Evolutionary conservation across 1,284 basidiomycete species (phyloP), one percentile per base, ranked within the genome.

Genomic region (Neonothopanus nambi): DNA sequence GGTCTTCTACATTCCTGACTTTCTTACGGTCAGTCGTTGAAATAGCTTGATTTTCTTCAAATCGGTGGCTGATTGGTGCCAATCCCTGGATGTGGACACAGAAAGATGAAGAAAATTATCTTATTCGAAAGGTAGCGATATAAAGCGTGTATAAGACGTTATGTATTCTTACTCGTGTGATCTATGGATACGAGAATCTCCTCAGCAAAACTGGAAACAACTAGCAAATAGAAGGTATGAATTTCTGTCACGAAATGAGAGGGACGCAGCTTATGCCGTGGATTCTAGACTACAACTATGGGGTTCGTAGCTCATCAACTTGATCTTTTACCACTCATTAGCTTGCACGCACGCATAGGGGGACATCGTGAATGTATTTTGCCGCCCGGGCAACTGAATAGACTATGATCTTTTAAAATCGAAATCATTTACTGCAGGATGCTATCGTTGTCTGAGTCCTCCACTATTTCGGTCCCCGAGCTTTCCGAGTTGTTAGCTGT

Each of bases 151-250:
- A 38, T 20, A 13, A 15, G 20, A 12, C 11, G 17, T 23, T n/a
- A 15, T 3, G 17, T n/a, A 9, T 1, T 28, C 51, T 46, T 30
- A 20, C 21, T 30, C 13, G 7, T 15, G n/a, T 40, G 7, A 6
- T 18, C 15, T 15, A 12, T 20, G 18, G 89, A 89, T 95, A 53
- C 67, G 74, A 28, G 85, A 87, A 63, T 83, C 87, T 1, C 89
- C 91, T n/a, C 83, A 81, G 63, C 85, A 83, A 8, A 91, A 85
- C 67, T 96, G 93, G 93, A 93, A 87, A 68, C 79, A 79, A n/a
- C 77, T 95, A 17, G 79, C 82, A 4, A 92, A 92, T 59, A 76
- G 92, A 64, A 81, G 92, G 91, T 89, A 58, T 13, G 30, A 3
- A 8, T 8, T 13, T 33, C 30, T 33, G 5, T 17, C 7, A 33